These are phyloP conservation scores for Xanthoceras sorbifolium DNA, from an alignment of 345 rosid genomes.

Conservation along the genomic window DNA sequence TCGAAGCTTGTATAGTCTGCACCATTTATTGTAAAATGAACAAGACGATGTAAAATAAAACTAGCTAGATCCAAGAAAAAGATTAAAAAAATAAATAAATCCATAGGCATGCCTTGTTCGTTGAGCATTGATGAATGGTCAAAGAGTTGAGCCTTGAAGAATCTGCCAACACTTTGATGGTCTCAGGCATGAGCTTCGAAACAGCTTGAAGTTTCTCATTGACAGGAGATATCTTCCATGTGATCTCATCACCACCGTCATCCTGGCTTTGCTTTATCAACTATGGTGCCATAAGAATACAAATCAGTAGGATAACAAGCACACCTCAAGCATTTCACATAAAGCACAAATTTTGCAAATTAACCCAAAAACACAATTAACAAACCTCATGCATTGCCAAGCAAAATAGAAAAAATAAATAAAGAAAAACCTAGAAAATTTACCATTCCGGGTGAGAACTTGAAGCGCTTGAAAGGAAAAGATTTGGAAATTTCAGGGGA, in stretches of 20 bases:
- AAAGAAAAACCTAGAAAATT: not conserved
- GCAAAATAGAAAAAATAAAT: no score
- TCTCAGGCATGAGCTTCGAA: constrained; percentile 61
- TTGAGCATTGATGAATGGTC: constrained; percentile 57
- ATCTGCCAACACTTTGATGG: constrained; percentile 48
- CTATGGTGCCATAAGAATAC: constrained; percentile 26
- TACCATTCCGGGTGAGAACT: constrained; percentile 95
- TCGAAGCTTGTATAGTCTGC: constrained; percentile 37
- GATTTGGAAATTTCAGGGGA: constrained; percentile 70
- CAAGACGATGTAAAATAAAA: not conserved
- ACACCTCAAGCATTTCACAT: not conserved
- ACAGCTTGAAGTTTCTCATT: constrained; percentile 73
- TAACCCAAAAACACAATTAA: not conserved
- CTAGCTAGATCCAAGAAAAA: not conserved
- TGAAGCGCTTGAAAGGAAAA: constrained; percentile 51
- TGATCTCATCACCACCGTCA: constrained; percentile 79
- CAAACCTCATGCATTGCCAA: not conserved
- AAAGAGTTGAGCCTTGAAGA: constrained; percentile 51
- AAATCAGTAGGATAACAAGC: no score
- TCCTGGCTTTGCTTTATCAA: constrained; percentile 93
- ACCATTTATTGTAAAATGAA: not conserved
- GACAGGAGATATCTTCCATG: constrained; percentile 96
- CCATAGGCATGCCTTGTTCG: constrained; percentile 43
- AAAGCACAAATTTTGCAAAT: no score
- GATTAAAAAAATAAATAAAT: not conserved